A percentile compares a stretch with the other conserved stretches of the same genome.
These are phyloP conservation scores for Pulveroboletus sp. DNA, from an alignment of 768 basidiomycete species.

Conservation along the genomic window DNA sequence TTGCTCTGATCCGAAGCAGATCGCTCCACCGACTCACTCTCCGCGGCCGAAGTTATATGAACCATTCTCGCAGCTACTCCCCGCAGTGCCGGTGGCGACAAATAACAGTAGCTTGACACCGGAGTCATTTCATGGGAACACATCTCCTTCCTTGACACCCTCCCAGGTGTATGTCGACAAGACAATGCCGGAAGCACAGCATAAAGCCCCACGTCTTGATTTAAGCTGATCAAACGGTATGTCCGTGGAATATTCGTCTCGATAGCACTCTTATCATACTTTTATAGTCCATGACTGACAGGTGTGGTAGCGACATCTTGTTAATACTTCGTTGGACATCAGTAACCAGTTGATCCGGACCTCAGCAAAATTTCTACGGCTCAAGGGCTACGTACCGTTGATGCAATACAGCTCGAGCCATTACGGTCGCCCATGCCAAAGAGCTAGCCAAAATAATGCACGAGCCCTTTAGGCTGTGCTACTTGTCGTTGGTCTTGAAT, in stretches of 20 bases:
- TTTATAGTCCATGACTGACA: too few relatives aligned
- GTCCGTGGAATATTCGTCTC: neutral
- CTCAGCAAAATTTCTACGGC: too few relatives aligned
- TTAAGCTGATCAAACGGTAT: conserved; percentile 21
- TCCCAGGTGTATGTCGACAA: conserved; percentile 17
- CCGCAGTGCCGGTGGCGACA: conserved; percentile 23
- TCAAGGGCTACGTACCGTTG: neutral
- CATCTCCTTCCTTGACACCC: conserved; percentile 42
- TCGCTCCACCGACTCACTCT: conserved; percentile 46
- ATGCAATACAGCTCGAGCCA: neutral
- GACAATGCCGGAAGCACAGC: conserved; percentile 12
- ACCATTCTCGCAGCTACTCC: conserved; percentile 35
- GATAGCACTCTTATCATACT: neutral
- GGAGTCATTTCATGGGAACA: conserved; percentile 58
- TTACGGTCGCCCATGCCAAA: neutral
- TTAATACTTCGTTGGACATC: conserved; percentile 1
- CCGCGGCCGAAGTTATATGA: conserved; percentile 39
- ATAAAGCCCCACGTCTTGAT: conserved; percentile 23
- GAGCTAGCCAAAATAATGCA: too few relatives aligned
- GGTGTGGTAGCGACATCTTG: neutral
- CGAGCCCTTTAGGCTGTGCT: too few relatives aligned
- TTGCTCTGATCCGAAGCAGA: conserved; percentile 33
- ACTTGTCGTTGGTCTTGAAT: too few relatives aligned
- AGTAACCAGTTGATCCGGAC: neutral
- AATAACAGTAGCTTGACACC: conserved; percentile 47